phyloP scores from a whole-genome alignment of 108 stramenopile species.

The Fragilaria radians region DNA sequence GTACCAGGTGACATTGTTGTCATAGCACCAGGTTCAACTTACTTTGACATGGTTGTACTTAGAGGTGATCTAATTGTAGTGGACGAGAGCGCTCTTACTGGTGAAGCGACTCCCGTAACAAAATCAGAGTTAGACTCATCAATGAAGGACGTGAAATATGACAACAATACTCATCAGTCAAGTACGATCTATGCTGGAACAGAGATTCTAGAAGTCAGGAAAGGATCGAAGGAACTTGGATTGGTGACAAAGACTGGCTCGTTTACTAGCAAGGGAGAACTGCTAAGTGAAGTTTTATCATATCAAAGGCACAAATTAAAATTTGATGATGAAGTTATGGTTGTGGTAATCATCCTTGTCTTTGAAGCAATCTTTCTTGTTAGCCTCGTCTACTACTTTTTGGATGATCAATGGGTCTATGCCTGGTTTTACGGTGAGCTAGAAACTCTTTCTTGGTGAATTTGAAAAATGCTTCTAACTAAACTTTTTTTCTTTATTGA shows the following conservation, averaged over 20 bases:
- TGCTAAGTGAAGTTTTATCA: constrained; percentile 48
- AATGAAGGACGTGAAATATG: constrained; percentile 15
- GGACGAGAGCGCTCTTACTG: constrained; percentile 62
- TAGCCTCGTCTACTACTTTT: constrained; percentile 22
- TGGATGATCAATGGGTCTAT: constrained; percentile 45
- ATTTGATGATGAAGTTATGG: constrained; percentile 54
- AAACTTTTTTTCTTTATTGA: neutral
- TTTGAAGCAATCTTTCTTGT: constrained; percentile 38
- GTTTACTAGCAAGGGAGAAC: constrained; percentile 50
- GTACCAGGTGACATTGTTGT: constrained; percentile 58
- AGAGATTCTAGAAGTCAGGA: constrained; percentile 32
- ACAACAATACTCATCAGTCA: constrained; percentile 25
- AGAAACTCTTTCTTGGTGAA: too few relatives aligned
- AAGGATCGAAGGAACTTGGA: constrained; percentile 20
- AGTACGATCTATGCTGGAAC: constrained; percentile 64
- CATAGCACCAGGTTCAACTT: constrained; percentile 40
- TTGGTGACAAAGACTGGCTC: constrained; percentile 51
- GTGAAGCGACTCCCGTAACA: constrained; percentile 51
- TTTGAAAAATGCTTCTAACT: too few relatives aligned
- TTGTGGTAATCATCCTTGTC: constrained; percentile 42
- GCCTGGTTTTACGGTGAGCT: constrained; percentile 47
- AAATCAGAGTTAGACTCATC: constrained; percentile 42
- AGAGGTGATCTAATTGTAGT: constrained; percentile 25
- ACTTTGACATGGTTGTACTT: constrained; percentile 52
- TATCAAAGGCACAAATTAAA: constrained; percentile 62